Evolutionary conservation across 2,329 filamentous ascomycete genomes (phyloP).

Genomic region (Fusarium torreyae): DNA sequence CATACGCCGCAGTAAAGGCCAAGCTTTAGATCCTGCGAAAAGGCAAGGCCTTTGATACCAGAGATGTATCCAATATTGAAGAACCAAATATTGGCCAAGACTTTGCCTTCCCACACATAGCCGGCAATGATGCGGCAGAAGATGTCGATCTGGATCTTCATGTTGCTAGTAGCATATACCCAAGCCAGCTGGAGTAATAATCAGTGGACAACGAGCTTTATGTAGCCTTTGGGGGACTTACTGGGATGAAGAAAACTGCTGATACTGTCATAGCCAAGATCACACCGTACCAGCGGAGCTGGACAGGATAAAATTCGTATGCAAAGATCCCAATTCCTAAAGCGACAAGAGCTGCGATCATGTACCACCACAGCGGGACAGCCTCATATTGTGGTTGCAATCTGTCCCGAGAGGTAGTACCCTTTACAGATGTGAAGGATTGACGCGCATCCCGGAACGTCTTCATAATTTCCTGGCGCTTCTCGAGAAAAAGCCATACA

Average conservation of each 20-base stretch:
- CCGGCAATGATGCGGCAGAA: slow-evolving; percentile 62
- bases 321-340: slow-evolving; percentile 51
- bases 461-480: slow-evolving; percentile 45
- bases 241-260: slow-evolving; percentile 51
- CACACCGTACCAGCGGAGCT: slow-evolving; percentile 54
- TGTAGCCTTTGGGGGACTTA: slow-evolving; percentile 2
- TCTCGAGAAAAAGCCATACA: slow-evolving; percentile 53
- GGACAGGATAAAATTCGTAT: slow-evolving; percentile 52
- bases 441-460: slow-evolving; percentile 15
- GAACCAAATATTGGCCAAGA: slow-evolving; percentile 58
- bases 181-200: slow-evolving; percentile 45
- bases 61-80: slow-evolving; percentile 59
- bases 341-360: slow-evolving; percentile 29
- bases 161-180: slow-evolving; percentile 59
- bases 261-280: slow-evolving; percentile 50
- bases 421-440: background rate
- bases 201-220: background rate
- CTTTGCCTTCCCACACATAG: slow-evolving; percentile 62
- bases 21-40: slow-evolving; percentile 63
- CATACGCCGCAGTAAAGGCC: slow-evolving; percentile 58
- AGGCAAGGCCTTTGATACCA: slow-evolving; percentile 59
- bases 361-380: slow-evolving; percentile 51
- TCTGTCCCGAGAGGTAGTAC: background rate
- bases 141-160: slow-evolving; percentile 62
- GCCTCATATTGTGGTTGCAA: slow-evolving; percentile 37